Evolutionary conservation across 192 early-diverging fungal genomes (phyloP), one percentile per base, ranked within the genome.

Genomic region (Dissophora ornata): DNA sequence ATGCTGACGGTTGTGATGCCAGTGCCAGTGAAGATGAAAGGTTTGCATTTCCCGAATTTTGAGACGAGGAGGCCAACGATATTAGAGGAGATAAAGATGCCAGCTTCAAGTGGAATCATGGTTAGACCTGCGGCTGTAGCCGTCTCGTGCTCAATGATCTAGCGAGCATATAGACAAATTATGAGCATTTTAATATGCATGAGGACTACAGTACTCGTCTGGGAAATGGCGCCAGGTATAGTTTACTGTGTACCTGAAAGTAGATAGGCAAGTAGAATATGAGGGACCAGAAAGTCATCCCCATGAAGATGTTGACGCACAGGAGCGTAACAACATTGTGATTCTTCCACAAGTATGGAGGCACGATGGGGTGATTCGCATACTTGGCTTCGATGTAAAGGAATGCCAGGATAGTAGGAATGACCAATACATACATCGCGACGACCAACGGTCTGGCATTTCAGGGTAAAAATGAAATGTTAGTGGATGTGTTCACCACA

Each of bases 211-310:
- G n/a, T n/a, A n/a, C n/a, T n/a, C n/a, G n/a, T n/a, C n/a, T n/a
- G n/a, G n/a, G n/a, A n/a, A n/a, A n/a, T n/a, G n/a, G n/a, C n/a
- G 36, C 36, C 36, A 9, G 36, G 13, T 13, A 38, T 38, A 38
- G 13, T 38, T 38, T 6, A 38, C 6, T 38, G 13, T 45, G 25
- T 75, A 96, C 82, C 73, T 94, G 88, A 68, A 95, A 93, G 80
- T 88, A 95, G 22, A 87, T 78, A 33, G 91, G 88, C 19, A 91
- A 71, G 80, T 94, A 95, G 57, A 89, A 94, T 15, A 90, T 85
- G 1, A 89, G 69, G 2, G 81, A 80, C 61, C 83, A 87, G 10
- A 86, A 87, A 0, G 85, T 82, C 19, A 87, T 85, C 8, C 88
- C 84, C 59, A 85, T 85, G 61, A 94, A 90, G 46, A 90, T 65